These are phyloP conservation scores for Suillus weaverae DNA, from an alignment of 768 basidiomycete genomes.

Conservation along the genomic window DNA sequence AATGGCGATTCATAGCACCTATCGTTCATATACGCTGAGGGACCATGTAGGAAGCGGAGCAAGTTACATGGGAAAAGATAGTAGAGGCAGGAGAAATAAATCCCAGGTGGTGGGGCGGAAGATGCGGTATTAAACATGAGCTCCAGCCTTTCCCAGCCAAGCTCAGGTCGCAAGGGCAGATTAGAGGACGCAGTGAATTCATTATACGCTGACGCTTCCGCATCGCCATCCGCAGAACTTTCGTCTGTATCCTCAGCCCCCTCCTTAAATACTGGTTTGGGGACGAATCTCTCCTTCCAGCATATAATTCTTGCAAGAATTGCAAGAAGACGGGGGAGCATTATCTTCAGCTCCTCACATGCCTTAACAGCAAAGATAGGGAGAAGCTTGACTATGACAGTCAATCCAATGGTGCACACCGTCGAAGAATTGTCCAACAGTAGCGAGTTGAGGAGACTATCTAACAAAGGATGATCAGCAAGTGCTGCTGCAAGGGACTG, in stretches of 20 bases:
- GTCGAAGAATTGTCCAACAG: conserved; percentile 77
- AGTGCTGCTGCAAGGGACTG: conserved; percentile 47
- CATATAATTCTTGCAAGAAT: conserved; percentile 72
- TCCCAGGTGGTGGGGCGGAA: conserved; percentile 57
- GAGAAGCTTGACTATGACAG: conserved; percentile 67
- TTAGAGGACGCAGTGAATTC: conserved; percentile 37
- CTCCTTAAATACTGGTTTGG: conserved; percentile 37
- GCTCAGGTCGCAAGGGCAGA: conserved; percentile 49
- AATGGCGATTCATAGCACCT: conserved; percentile 57
- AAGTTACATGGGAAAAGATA: conserved; percentile 92
- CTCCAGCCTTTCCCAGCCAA: conserved; percentile 71
- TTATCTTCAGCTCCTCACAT: conserved; percentile 49
- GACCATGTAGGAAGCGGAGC: conserved; percentile 72
- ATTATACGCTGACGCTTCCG: conserved; percentile 17
- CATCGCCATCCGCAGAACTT: not conserved
- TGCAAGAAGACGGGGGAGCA: conserved; percentile 65
- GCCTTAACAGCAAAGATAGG: conserved; percentile 72
- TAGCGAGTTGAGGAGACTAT: conserved; percentile 64
- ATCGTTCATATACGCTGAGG: conserved; percentile 60
- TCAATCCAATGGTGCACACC: conserved; percentile 61
- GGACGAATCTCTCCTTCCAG: conserved; percentile 61
- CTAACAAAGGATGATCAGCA: conserved; percentile 62
- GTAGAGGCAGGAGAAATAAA: conserved; percentile 78
- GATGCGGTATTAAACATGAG: conserved; percentile 55
- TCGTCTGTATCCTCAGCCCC: conserved; percentile 30